Evolutionary conservation across 176 grass and related monocot species (phyloP), one percentile per base, ranked within the genome.

Genomic region (Chloris gayana): DNA sequence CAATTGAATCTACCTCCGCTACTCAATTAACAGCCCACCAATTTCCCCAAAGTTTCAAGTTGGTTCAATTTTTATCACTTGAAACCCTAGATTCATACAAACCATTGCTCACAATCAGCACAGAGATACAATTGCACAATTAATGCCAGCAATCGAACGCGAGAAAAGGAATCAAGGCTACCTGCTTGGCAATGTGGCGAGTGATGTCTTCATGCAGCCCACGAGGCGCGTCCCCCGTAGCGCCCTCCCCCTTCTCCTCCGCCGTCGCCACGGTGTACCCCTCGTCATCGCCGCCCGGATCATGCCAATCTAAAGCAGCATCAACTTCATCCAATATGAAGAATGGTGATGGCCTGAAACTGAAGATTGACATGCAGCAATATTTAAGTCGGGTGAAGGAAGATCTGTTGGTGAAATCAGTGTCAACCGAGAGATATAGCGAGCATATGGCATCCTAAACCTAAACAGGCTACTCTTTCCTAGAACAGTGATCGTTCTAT

Each of bases 181-280:
- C 94, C 91, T 97, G 94, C 78, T 97, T 97, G 70, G 88, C 88
- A 86, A 97, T 56, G 84, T 84, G 84, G 42, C 86, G 88, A 42
- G 86, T 70, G n/a, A 93, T 79, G 1, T 93, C 89, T 27, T 93
- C 94, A 6, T 82, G 74, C 2, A 97, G 64, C 35, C 53, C 41
- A 47, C 37, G 81, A 51, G 73, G 86, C 45, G 32, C 81, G 72
- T 79, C 81, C 42, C 69, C 85, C 31, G 71, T 70, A 11, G 78
- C 14, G 14, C 44, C 57, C 81, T 76, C 87, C 67, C 7, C 33
- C 34, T 37, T 68, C 7, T 85, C 72, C 44, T 76, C 74, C 35
- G 35, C 83, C 61, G 34, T 60, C 29, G 62, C 80, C 14, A 75
- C 64, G 32, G 76, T 88, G 15, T 89, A 85, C 21, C 92, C 86